Evolutionary conservation across 169 alveolate species (phyloP), one percentile per base, ranked within the genome.

Genomic region (Cryptosporidium ubiquitum): DNA sequence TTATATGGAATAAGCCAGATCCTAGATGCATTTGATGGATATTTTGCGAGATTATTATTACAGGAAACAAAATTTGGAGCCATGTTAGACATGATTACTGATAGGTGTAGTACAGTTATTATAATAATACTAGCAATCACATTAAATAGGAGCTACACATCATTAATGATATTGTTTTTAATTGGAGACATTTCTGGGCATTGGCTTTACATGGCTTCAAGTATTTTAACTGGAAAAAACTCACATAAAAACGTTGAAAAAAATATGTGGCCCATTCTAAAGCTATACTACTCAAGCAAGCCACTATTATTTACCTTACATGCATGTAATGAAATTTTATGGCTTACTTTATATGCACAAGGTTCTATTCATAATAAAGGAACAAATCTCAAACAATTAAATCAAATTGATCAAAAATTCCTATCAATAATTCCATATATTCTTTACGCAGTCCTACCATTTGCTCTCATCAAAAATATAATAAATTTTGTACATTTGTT

Each of bases 31-130:
- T 47, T 79, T 33, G 89, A 79, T 40, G 89, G 89, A 6, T 29
- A 60, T 40, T 79, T 61, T 61, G 89, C 89, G 35, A 79, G 89
- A 61, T 40, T 79, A 44, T 64, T 61, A 9, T 20, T 20, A 2
- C 89, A 79, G 40, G 73, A 58, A 33, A 79, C 89, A 16, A 79
- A 79, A 47, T 79, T 79, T 39, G 89, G 89, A 16, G 89, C 89
- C 7, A 60, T 79, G 69, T 29, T 79, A 5, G 89, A 79, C 44
- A 79, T 79, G 89, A 79, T 79, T 16, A 79, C 75, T 18, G 89
- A 79, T 20, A 79, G 89, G 23, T 79, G 89, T 68, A 61, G 89
- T 6, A 79, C 89, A 26, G 37, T 79, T 14, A 52, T 64, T 37
- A 61, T 79, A 31, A 79, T 79, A 9, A 29, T 79, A 20, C 31